Conservation (phyloP, 805 yeast species). For the Candida ovalis region DNA sequence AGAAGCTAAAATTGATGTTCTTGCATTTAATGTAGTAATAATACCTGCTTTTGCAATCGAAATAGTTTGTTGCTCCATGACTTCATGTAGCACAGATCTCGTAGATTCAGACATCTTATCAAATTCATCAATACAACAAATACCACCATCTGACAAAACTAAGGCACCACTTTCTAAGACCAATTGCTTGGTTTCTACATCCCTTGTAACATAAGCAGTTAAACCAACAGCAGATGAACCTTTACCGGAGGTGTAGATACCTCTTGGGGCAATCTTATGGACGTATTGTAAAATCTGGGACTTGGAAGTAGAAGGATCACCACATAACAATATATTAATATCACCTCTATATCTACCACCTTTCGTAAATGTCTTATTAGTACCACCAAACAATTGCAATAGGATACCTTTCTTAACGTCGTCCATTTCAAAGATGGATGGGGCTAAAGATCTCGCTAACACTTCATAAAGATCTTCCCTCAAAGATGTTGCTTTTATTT, state of each 20-base stretch:
- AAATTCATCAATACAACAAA: conserved; percentile 97
- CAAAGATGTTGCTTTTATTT: conserved; percentile 55
- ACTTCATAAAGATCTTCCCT: conserved; percentile 83
- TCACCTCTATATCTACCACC: conserved; percentile 98
- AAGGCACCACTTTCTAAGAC: conserved; percentile 96
- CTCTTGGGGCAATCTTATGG: conserved; percentile 96
- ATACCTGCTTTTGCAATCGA: conserved; percentile 98
- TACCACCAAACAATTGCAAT: conserved; percentile 91
- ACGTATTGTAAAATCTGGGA: conserved; percentile 93
- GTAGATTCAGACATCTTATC: conserved; percentile 97
- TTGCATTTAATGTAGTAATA: conserved; percentile 92
- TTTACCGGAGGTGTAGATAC: conserved; percentile 96
- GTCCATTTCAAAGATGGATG: conserved; percentile 94
- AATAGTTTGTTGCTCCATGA: conserved; percentile 98
- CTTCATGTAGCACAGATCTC: conserved; percentile 93
- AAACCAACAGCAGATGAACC: conserved; percentile 99
- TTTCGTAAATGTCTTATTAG: conserved; percentile 80
- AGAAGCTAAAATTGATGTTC: conserved; percentile 92
- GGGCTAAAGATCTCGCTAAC: conserved; percentile 87
- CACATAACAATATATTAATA: conserved; percentile 85
- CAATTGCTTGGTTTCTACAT: conserved; percentile 86
- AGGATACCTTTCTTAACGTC: conserved; percentile 95
- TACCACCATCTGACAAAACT: conserved; percentile 95
- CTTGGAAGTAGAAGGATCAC: conserved; percentile 97
- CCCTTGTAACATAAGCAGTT: conserved; percentile 95